Evolutionary conservation across 2,329 filamentous ascomycete species (phyloP), one percentile per base, ranked within the genome.

Genomic region (Ceratocystis colombiana): DNA sequence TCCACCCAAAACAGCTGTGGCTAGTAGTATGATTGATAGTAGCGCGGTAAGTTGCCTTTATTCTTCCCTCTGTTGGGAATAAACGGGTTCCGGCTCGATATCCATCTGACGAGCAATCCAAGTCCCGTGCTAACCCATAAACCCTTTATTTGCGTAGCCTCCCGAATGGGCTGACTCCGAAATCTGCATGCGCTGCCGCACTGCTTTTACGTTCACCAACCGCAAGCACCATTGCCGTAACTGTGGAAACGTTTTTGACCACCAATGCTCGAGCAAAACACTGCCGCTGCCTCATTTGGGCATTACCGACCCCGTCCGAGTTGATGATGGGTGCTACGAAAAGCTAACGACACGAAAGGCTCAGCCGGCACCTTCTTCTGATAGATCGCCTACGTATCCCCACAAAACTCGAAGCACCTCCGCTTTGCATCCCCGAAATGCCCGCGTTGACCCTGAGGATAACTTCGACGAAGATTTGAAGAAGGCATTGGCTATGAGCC

Each of bases 91-190:
- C n/a, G 8, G n/a, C 8, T 28, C 25, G 20, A n/a, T 46, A 62
- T 15, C 59, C n/a, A 41, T 12, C 30, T 33, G 30, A 2, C 30
- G 30, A 33, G 30, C 30, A 33, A 7, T 12, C 37, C 37, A 15
- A 41, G 37, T 41, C 12, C 10, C 12, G 10, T 15, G 37, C 37
- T 41, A 25, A 28, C 41, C 3, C 10, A 33, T 17, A 8, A 59
- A 6, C 55, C 17, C 55, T 25, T 17, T 65, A 33, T 20, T 17
- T 63, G 30, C 37, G 22, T 28, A 96, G 87, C 94, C 94, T 8
- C 94, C 94, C 0, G 94, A 99, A 77, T 99, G 94, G 94, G 86
- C 87, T 63, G 94, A 99, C 76, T 96, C 93, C 10, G 94, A 99
- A 72, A 93, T 99, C 41, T 99, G 94, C 75, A 96, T 99, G 91